A percentile compares a stretch with the other conserved stretches of the same genome.
Evolutionary conservation across 352 stramenopile species (phyloP).

Genomic region (Thraustochytrium striatum): DNA sequence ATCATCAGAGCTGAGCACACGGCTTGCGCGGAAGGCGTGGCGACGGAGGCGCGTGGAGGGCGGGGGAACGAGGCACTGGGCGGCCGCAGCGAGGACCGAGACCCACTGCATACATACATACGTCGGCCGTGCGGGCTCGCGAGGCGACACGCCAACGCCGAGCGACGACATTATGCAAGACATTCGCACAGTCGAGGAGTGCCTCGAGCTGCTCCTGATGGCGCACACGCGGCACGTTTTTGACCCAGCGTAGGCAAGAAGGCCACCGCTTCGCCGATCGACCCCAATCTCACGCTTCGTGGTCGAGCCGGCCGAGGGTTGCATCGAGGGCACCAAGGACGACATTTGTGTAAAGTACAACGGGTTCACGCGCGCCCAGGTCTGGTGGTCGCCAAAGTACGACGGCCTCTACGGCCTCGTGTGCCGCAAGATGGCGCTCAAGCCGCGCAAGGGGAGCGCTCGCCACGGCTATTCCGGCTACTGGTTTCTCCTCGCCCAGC

Average conservation of each 20-base stretch:
- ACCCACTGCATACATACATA: too few species aligned
- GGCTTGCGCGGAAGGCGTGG: too few species aligned
- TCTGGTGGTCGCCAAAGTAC: not conserved
- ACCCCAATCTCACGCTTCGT: not conserved
- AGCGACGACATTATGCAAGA: too few species aligned
- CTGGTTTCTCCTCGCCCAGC: not conserved
- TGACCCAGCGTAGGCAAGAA: not conserved
- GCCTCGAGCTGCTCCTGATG: not conserved
- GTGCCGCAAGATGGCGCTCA: not conserved
- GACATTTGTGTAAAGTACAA: constrained; percentile 1
- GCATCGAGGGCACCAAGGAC: not conserved
- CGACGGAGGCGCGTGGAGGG: too few species aligned
- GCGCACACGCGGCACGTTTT: not conserved
- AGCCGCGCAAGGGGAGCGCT: not conserved
- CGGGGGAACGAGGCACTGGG: too few species aligned
- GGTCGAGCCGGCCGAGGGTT: not conserved
- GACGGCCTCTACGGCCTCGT: not conserved
- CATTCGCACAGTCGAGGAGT: not conserved
- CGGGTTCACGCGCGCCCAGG: not conserved
- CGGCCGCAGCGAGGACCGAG: too few species aligned
- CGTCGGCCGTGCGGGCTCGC: too few species aligned
- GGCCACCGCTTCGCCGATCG: not conserved
- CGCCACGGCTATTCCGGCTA: not conserved
- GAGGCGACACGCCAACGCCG: too few species aligned
- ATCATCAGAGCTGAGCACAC: too few species aligned